These are phyloP conservation scores for Dissophora ornata DNA, from an alignment of 192 early-diverging fungal species.

Conservation along the genomic window DNA sequence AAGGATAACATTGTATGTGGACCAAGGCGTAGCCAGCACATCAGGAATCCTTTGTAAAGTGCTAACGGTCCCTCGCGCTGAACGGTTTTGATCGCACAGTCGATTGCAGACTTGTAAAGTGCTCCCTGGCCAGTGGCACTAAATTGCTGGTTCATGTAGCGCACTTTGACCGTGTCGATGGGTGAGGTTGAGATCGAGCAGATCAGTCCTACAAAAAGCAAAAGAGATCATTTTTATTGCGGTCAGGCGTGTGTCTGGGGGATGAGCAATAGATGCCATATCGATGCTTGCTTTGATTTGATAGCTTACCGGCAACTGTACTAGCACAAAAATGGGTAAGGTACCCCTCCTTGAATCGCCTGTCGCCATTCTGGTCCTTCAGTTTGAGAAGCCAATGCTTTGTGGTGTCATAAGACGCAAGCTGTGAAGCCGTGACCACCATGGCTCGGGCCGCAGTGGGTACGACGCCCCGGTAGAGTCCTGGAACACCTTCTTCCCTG, in stretches of 20 bases:
- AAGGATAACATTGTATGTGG: conserved; percentile 65
- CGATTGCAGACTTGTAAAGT: conserved; percentile 34
- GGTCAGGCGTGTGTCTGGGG: too few species aligned
- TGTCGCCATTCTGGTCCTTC: conserved; percentile 6
- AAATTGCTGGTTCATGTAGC: conserved; percentile 58
- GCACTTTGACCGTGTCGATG: conserved; percentile 51
- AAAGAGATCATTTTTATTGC: background rate
- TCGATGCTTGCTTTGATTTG: too few species aligned
- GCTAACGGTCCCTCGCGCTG: conserved; percentile 55
- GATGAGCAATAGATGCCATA: too few species aligned
- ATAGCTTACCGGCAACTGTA: conserved; percentile 52
- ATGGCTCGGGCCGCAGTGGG: conserved; percentile 60
- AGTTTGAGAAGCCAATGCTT: conserved; percentile 57
- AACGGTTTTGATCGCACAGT: conserved; percentile 53
- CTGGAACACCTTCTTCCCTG: conserved; percentile 47
- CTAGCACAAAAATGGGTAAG: conserved; percentile 52
- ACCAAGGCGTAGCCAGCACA: conserved; percentile 65
- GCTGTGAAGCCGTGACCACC: conserved; percentile 61
- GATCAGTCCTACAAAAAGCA: conserved; percentile 29
- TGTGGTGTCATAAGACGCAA: conserved; percentile 63
- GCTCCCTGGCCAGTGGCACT: conserved; percentile 35
- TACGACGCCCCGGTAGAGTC: conserved; percentile 60
- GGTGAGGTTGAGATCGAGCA: conserved; percentile 51
- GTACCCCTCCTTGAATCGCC: conserved; percentile 51
- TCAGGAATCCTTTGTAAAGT: conserved; percentile 63